Evolutionary conservation across 306 rosid genomes (phyloP).

Genomic region (Sicyos edulis): DNA sequence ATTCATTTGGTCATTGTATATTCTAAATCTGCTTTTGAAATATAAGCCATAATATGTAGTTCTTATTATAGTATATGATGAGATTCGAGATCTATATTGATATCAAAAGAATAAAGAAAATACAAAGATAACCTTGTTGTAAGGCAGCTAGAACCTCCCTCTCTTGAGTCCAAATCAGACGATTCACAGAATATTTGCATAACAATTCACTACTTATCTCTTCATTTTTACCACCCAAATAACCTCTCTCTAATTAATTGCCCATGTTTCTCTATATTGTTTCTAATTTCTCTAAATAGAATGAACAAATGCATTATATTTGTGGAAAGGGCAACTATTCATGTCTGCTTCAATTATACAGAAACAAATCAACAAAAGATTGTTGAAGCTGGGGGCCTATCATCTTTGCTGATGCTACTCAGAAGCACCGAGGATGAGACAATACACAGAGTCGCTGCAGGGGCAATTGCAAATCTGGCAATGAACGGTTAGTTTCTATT

Average conservation of each 20-base stretch:
- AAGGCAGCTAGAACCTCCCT: too few species aligned
- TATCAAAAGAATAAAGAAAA: too few species aligned
- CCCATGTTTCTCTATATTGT: too few species aligned
- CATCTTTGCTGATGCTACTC: slow-evolving; percentile 79
- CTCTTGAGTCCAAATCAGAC: too few species aligned
- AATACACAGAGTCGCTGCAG: slow-evolving; percentile 98
- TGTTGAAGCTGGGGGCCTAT: slow-evolving; percentile 93
- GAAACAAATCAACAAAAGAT: slow-evolving; percentile 95
- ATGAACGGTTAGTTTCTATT: slow-evolving; percentile 64
- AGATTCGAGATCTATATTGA: too few species aligned
- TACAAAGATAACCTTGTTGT: too few species aligned
- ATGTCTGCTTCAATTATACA: slow-evolving; percentile 28
- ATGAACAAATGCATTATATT: background rate
- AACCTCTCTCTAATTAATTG: too few species aligned
- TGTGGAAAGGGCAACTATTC: background rate
- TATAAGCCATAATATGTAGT: background rate
- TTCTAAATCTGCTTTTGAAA: background rate
- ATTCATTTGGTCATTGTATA: background rate
- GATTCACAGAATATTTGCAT: too few species aligned
- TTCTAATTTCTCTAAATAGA: too few species aligned
- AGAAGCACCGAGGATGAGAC: slow-evolving; percentile 81
- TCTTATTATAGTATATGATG: background rate
- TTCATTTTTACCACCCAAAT: too few species aligned
- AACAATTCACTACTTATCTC: too few species aligned
- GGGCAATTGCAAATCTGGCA: slow-evolving; percentile 96